phyloP scores from a whole-genome alignment of 768 basidiomycete species.

The Psilocybe subaeruginosa region DNA sequence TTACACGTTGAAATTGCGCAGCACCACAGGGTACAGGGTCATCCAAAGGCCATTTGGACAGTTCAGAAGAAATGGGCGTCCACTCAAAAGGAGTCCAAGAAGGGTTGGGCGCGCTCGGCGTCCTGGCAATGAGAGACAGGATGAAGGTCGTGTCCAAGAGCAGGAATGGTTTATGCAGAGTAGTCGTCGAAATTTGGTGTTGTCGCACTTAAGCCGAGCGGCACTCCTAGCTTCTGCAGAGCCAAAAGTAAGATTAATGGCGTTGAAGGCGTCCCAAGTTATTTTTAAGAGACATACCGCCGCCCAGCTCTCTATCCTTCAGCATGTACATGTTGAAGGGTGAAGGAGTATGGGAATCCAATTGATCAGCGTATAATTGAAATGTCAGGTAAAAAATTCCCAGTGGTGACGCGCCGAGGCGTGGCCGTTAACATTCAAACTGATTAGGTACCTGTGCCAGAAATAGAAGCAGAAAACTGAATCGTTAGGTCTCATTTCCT shows the following conservation, averaged over 20 bases:
- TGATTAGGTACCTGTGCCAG: neutral
- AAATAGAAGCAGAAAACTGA: neutral
- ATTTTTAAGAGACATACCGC: neutral
- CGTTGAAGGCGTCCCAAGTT: neutral
- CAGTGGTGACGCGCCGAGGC: neutral
- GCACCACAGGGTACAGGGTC: neutral
- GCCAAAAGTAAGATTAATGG: neutral
- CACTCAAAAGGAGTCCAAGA: neutral
- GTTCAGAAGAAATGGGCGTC: neutral
- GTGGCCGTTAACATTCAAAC: neutral
- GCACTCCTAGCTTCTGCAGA: neutral
- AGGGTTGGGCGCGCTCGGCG: neutral
- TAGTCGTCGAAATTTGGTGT: neutral
- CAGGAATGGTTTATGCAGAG: neutral
- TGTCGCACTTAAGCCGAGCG: neutral
- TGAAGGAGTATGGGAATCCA: neutral
- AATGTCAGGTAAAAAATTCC: neutral
- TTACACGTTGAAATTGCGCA: neutral
- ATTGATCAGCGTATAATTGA: conserved; percentile 4
- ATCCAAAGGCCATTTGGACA: neutral
- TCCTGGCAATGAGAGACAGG: neutral
- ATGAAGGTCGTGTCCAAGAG: neutral
- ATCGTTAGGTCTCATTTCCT: neutral
- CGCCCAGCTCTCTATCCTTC: neutral
- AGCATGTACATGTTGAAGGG: neutral